Percentiles rank a stretch among this genome's conserved stretches.
Evolutionary conservation across 2,329 filamentous ascomycete species (phyloP).

Genomic region (Colletotrichum sp.): DNA sequence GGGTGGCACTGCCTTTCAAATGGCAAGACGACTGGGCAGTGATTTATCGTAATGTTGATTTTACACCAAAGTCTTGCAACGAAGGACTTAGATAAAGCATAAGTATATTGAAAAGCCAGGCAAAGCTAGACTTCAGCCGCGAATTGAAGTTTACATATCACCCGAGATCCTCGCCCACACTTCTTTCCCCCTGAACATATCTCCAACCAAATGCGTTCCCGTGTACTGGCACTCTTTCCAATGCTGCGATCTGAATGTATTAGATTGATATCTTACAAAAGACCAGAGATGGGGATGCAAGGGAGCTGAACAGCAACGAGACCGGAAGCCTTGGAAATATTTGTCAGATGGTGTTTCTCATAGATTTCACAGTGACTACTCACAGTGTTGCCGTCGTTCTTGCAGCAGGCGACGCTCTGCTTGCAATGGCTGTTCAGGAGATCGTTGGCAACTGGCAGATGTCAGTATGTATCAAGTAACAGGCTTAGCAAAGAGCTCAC

Average conservation of each 20-base stretch:
- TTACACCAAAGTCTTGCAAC: rapidly evolving
- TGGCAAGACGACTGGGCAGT: background rate
- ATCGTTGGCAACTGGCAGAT: background rate
- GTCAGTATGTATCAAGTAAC: background rate
- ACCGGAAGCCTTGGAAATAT: background rate
- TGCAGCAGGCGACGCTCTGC: background rate
- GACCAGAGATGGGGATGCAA: background rate
- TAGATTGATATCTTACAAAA: background rate
- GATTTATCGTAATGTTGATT: no score
- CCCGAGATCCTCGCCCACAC: background rate
- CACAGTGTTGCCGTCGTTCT: background rate
- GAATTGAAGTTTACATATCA: background rate
- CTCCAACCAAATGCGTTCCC: background rate
- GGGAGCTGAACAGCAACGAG: background rate
- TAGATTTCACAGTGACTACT: background rate
- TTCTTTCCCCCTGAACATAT: rapidly evolving
- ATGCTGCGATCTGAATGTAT: background rate
- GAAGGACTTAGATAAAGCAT: background rate
- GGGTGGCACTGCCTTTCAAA: rapidly evolving
- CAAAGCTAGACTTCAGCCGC: background rate
- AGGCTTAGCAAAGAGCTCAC: background rate
- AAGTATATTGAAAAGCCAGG: background rate
- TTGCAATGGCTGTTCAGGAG: background rate
- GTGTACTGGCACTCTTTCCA: background rate
- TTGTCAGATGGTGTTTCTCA: background rate